Percentiles rank a stretch among this genome's conserved stretches.
These are phyloP conservation scores for Yamadazyma diddensiae DNA, from an alignment of 1,139 yeast genomes.

Conservation along the genomic window DNA sequence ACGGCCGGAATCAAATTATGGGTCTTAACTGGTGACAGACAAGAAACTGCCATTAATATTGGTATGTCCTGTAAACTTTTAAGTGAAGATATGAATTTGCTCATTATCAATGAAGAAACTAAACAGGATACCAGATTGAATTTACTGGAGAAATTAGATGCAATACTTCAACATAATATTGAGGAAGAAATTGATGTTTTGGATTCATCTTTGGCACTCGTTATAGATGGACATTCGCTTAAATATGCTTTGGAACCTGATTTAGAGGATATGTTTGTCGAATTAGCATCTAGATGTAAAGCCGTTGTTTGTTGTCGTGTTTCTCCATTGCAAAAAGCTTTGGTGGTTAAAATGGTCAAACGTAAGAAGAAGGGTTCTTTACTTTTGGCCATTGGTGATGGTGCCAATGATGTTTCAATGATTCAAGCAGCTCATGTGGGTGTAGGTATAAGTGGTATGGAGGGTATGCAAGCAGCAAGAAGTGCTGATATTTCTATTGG, in stretches of 20 bases:
- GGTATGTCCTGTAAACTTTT: slow-evolving; percentile 96
- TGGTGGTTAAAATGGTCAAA: slow-evolving; percentile 88
- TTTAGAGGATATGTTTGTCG: slow-evolving; percentile 73
- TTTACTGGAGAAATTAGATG: slow-evolving; percentile 70
- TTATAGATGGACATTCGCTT: slow-evolving; percentile 91
- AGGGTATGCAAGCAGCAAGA: slow-evolving; percentile 99
- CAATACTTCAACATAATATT: slow-evolving; percentile 66
- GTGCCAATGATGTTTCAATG: slow-evolving; percentile 98
- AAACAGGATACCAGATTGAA: slow-evolving; percentile 73
- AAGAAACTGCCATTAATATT: slow-evolving; percentile 98
- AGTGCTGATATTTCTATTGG: slow-evolving; percentile 98
- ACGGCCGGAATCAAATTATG: slow-evolving; percentile 96
- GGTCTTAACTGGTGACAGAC: slow-evolving; percentile 98
- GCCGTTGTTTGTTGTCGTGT: slow-evolving; percentile 96
- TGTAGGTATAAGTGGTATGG: slow-evolving; percentile 97
- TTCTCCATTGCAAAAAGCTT: slow-evolving; percentile 95
- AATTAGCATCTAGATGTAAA: slow-evolving; percentile 81
- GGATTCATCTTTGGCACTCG: slow-evolving; percentile 73
- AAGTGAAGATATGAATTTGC: slow-evolving; percentile 92
- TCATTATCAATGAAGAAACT: slow-evolving; percentile 83
- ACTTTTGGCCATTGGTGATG: slow-evolving; percentile 94
- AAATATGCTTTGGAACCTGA: slow-evolving; percentile 81
- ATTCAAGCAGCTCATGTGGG: slow-evolving; percentile 98
- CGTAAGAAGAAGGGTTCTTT: slow-evolving; percentile 53
- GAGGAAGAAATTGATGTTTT: slow-evolving; percentile 55